These are phyloP conservation scores for Roridomyces roridus DNA, from an alignment of 768 basidiomycete species.

Conservation along the genomic window DNA sequence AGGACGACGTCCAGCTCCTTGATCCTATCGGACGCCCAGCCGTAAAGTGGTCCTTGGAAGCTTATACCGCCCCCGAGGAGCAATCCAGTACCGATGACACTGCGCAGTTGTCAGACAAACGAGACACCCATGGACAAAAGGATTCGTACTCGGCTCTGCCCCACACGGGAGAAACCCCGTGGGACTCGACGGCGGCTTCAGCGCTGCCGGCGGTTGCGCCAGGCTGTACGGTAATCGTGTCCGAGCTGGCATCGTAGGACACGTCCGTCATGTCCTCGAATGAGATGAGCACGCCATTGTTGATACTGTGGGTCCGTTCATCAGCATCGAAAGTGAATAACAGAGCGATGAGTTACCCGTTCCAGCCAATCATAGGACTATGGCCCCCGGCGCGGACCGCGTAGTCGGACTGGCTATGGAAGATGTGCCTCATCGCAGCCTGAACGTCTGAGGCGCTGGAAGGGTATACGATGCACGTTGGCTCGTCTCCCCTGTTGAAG, in stretches of 20 bases:
- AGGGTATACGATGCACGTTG: conserved; percentile 46
- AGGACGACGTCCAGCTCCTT: conserved; percentile 51
- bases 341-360: conserved; percentile 43
- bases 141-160: conserved; percentile 27
- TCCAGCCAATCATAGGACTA: conserved; percentile 48
- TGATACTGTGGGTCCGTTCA: conserved; percentile 34
- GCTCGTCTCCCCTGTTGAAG: conserved; percentile 39
- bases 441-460: conserved; percentile 38
- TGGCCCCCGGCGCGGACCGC: conserved; percentile 51
- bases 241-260: conserved; percentile 39
- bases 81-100: conserved; percentile 49
- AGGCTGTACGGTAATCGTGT: conserved; percentile 46
- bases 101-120: too few relatives aligned
- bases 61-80: too few relatives aligned
- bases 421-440: conserved; percentile 44
- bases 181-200: conserved; percentile 35
- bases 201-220: conserved; percentile 49
- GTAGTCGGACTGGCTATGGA: conserved; percentile 38
- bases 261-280: conserved; percentile 39
- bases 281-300: conserved; percentile 44
- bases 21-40: conserved; percentile 44
- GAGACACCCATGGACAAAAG: too few relatives aligned
- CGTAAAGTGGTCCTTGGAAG: conserved; percentile 43
- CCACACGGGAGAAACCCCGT: conserved; percentile 47
- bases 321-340: background rate